A percentile compares a stretch with the other conserved stretches of the same genome.
These are phyloP conservation scores for Fusarium goolgardi DNA, from an alignment of 2,329 filamentous ascomycete species.

Conservation along the genomic window DNA sequence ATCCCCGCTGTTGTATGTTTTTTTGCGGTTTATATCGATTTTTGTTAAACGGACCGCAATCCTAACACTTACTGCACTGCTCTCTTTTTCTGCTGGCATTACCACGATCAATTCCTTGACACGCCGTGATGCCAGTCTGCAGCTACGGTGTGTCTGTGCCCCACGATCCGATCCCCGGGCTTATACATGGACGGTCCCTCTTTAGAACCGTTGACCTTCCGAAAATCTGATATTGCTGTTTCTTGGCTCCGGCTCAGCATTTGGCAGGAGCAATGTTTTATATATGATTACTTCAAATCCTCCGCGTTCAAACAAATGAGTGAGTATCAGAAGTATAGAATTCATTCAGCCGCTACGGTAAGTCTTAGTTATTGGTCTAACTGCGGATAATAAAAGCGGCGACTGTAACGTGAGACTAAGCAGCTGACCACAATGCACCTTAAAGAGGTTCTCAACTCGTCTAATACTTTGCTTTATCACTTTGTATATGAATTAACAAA, in stretches of 20 bases:
- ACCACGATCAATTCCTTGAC: background rate
- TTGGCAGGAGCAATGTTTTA: background rate
- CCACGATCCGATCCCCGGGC: background rate
- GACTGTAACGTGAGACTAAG: background rate
- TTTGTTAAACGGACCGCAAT: background rate
- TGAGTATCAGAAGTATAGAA: background rate
- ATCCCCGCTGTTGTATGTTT: background rate
- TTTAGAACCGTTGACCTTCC: background rate
- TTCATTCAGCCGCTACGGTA: no score
- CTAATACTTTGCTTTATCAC: constrained; percentile 13
- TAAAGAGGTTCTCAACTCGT: background rate
- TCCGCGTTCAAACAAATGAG: background rate
- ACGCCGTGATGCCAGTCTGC: background rate
- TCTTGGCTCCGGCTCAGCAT: constrained; percentile 4
- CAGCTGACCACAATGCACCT: constrained; percentile 20
- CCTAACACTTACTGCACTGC: background rate
- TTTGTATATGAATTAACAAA: background rate
- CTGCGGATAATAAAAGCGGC: background rate
- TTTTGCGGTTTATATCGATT: background rate
- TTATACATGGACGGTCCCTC: constrained; percentile 1
- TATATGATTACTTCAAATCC: background rate
- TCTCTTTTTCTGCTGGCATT: background rate
- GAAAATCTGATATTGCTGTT: background rate
- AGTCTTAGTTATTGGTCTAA: background rate
- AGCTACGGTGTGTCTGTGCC: background rate